Conservation (phyloP, 805 yeast genomes). For the Nakazawaea ernobii region DNA sequence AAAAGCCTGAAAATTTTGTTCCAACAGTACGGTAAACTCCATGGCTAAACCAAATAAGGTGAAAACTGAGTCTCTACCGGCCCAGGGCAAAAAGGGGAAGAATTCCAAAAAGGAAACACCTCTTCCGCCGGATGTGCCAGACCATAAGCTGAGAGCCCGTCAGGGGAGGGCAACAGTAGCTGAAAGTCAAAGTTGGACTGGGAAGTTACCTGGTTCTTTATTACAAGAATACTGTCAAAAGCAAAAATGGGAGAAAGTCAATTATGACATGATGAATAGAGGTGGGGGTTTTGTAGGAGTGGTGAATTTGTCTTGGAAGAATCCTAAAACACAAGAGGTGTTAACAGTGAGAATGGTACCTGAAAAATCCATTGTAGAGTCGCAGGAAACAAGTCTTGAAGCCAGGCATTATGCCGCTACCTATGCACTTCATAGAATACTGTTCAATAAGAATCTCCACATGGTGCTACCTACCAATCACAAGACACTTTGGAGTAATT, state of each 20-base stretch:
- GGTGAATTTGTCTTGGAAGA: slow-evolving; percentile 61
- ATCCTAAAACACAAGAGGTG: slow-evolving; percentile 74
- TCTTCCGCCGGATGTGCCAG: slow-evolving; percentile 7
- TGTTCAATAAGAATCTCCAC: slow-evolving; percentile 75
- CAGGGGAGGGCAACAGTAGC: slow-evolving; percentile 44
- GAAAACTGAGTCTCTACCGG: background rate
- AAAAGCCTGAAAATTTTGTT: background rate
- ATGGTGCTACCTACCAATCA: slow-evolving; percentile 85
- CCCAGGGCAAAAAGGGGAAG: slow-evolving; percentile 11
- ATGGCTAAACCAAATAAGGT: background rate
- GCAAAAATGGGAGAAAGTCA: slow-evolving; percentile 84
- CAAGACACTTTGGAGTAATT: slow-evolving; percentile 67
- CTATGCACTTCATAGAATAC: slow-evolving; percentile 72
- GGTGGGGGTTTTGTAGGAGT: slow-evolving; percentile 57
- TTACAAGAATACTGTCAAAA: slow-evolving; percentile 85
- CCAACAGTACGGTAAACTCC: background rate
- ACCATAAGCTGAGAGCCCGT: slow-evolving; percentile 13
- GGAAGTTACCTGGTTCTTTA: slow-evolving; percentile 83
- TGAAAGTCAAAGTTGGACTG: slow-evolving; percentile 84
- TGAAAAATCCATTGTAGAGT: slow-evolving; percentile 41
- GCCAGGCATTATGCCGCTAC: slow-evolving; percentile 92
- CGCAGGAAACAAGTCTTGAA: slow-evolving; percentile 79
- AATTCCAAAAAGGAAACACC: slow-evolving; percentile 9
- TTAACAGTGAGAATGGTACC: slow-evolving; percentile 54
- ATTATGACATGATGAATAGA: slow-evolving; percentile 55